phyloP scores from a whole-genome alignment of 2,329 filamentous ascomycete genomes.

The Venturia nashicola region DNA sequence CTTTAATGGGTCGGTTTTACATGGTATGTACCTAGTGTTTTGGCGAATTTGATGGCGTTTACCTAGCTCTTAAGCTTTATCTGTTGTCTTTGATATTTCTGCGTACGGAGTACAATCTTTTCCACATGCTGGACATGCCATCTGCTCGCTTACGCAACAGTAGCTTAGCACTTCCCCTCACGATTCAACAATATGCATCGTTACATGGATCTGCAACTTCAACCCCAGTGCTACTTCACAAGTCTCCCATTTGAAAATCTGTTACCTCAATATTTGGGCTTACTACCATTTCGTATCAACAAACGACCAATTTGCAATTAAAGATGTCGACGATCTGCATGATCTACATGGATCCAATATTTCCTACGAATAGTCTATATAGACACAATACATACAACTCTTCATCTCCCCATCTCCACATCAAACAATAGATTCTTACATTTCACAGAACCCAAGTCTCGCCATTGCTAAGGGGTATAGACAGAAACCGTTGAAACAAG shows the following conservation, averaged over 20 bases:
- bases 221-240: too few species aligned
- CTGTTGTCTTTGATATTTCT: background rate
- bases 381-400: background rate
- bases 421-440: background rate
- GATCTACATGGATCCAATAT: too few species aligned
- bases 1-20: background rate
- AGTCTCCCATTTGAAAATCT: too few species aligned
- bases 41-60: background rate
- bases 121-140: background rate
- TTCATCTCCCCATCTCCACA: background rate
- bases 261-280: too few species aligned
- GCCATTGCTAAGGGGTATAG: background rate
- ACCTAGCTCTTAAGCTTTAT: background rate
- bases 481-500: background rate
- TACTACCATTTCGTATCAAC: too few species aligned
- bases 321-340: too few species aligned
- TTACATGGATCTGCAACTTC: too few species aligned
- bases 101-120: background rate
- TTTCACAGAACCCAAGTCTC: background rate
- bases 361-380: too few species aligned
- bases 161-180: too few species aligned
- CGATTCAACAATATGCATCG: too few species aligned
- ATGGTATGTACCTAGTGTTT: background rate
- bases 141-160: too few species aligned
- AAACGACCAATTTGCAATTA: too few species aligned